Evolutionary conservation across 768 basidiomycete species (phyloP).

Genomic region (Phaffia tasmanica): DNA sequence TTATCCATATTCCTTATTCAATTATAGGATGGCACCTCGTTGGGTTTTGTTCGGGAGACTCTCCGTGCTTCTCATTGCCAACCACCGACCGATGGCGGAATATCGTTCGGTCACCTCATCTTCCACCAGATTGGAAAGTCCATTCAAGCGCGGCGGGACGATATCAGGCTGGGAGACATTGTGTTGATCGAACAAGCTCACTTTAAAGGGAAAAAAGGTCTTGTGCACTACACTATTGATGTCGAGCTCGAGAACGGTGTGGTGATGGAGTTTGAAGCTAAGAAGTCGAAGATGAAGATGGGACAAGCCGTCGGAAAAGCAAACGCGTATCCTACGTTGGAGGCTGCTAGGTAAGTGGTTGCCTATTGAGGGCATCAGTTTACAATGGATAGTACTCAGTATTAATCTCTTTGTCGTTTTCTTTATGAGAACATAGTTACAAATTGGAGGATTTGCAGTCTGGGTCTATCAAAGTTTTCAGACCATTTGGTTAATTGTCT

Average conservation of each 20-base stretch:
- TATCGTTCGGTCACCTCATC: conserved; percentile 60
- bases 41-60: conserved; percentile 62
- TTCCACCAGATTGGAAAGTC: conserved; percentile 57
- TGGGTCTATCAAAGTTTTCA: too few species aligned
- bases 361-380: too few species aligned
- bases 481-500: too few species aligned
- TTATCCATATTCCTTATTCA: neutral
- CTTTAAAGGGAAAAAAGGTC: conserved; percentile 50
- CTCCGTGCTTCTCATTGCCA: conserved; percentile 48
- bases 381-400: too few species aligned
- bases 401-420: too few species aligned
- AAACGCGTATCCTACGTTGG: conserved; percentile 55
- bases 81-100: conserved; percentile 29
- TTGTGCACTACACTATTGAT: conserved; percentile 58
- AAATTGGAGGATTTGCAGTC: too few species aligned
- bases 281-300: conserved; percentile 74
- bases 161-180: conserved; percentile 78
- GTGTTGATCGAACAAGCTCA: conserved; percentile 52
- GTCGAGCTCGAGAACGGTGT: conserved; percentile 59
- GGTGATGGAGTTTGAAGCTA: conserved; percentile 66
- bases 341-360: conserved; percentile 10
- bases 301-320: conserved; percentile 81
- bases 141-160: conserved; percentile 62
- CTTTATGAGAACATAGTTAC: too few species aligned
- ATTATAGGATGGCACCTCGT: conserved; percentile 59